Percentiles rank a stretch among this genome's conserved stretches.
phyloP scores from a whole-genome alignment of 1,284 basidiomycete genomes.

The Tylopilus sp. region DNA sequence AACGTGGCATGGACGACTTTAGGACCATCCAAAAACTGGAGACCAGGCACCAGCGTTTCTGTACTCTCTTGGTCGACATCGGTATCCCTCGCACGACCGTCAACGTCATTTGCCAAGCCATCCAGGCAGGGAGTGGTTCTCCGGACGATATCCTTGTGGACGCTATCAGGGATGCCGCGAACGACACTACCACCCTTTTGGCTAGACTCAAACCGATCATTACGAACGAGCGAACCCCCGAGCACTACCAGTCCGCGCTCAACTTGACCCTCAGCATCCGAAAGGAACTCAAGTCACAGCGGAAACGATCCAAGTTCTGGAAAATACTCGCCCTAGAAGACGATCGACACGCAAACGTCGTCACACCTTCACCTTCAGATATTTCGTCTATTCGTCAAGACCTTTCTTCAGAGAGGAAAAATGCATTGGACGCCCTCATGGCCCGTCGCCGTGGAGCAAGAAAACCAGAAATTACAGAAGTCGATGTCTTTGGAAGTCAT shows the following conservation, averaged over 20 bases:
- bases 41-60: slow-evolving; percentile 39
- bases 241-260: slow-evolving; percentile 62
- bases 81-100: slow-evolving; percentile 40
- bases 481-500: slow-evolving; percentile 38
- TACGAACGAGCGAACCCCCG: slow-evolving; percentile 53
- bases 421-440: slow-evolving; percentile 49
- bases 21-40: slow-evolving; percentile 42
- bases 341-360: slow-evolving; percentile 41
- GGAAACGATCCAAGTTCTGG: slow-evolving; percentile 60
- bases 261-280: slow-evolving; percentile 58
- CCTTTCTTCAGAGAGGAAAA: slow-evolving; percentile 53
- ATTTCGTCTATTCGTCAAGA: slow-evolving; percentile 60
- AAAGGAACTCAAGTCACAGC: slow-evolving; percentile 53
- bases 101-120: slow-evolving; percentile 32
- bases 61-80: slow-evolving; percentile 44
- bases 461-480: slow-evolving; percentile 20
- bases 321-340: slow-evolving; percentile 54
- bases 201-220: slow-evolving; percentile 56
- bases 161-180: slow-evolving; percentile 57
- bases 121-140: slow-evolving; percentile 34
- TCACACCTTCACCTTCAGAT: slow-evolving; percentile 63
- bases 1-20: slow-evolving; percentile 40
- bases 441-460: slow-evolving; percentile 35
- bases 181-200: slow-evolving; percentile 54
- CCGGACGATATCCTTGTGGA: slow-evolving; percentile 59